A percentile compares a stretch with the other conserved stretches of the same genome.
These are phyloP conservation scores for Pisolithus orientalis DNA, from an alignment of 768 basidiomycete species.

Conservation along the genomic window DNA sequence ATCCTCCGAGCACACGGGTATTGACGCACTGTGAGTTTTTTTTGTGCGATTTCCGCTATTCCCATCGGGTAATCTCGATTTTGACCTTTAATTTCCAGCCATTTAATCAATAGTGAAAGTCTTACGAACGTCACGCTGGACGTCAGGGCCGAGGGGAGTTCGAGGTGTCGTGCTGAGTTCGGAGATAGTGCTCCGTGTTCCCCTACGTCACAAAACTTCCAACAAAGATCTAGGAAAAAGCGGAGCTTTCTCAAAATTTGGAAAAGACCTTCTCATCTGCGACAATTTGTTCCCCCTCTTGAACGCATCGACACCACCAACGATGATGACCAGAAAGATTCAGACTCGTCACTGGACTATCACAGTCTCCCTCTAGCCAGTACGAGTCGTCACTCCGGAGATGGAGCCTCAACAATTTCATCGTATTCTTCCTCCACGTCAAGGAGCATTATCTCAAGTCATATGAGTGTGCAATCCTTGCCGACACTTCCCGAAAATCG, in stretches of 20 bases:
- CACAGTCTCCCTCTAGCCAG: not conserved
- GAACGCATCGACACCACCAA: not conserved
- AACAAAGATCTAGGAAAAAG: not conserved
- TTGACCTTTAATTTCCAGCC: not conserved
- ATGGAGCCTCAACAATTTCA: not conserved
- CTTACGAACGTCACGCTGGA: not conserved
- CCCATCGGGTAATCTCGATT: not conserved
- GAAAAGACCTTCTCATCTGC: not conserved
- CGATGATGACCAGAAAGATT: not conserved
- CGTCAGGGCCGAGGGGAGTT: not conserved
- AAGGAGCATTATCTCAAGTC: not conserved
- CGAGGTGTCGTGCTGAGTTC: not conserved
- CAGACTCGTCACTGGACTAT: not conserved
- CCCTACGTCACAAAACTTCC: not conserved
- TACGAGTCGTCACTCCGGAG: not conserved
- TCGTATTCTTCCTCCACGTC: not conserved
- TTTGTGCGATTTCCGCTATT: not conserved
- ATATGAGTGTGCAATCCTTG: not conserved
- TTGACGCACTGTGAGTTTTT: not conserved
- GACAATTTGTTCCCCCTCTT: not conserved
- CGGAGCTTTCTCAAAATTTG: conserved; percentile 1
- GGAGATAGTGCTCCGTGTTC: not conserved
- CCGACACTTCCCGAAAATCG: conserved; percentile 8
- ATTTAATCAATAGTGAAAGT: not conserved
- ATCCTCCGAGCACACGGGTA: not conserved